Conservation (phyloP, 768 basidiomycete species). For the Boletus subparvulus region DNA sequence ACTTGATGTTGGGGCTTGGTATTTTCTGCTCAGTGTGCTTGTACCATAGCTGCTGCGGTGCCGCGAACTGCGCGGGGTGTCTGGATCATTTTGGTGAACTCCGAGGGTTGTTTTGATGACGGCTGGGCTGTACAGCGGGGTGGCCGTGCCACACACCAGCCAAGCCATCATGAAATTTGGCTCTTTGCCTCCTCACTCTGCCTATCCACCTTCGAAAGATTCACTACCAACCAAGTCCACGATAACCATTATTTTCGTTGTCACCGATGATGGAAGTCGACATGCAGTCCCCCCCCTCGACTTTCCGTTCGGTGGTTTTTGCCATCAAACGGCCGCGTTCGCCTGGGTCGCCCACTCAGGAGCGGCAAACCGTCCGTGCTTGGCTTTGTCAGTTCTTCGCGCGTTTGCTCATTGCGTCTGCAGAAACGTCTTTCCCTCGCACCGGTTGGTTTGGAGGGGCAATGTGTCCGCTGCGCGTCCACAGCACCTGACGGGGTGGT, state of each 20-base stretch:
- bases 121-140: background rate
- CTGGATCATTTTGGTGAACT: background rate
- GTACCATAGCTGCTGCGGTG: background rate
- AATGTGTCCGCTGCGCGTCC: constrained; percentile 32
- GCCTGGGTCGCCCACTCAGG: constrained; percentile 47
- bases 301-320: constrained; percentile 40
- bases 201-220: background rate
- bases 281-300: constrained; percentile 43
- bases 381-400: background rate
- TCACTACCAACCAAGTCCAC: background rate
- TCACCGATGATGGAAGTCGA: constrained; percentile 53
- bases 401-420: background rate
- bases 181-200: background rate
- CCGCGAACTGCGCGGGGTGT: background rate
- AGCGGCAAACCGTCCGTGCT: constrained; percentile 52
- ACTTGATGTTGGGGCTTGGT: background rate
- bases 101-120: background rate
- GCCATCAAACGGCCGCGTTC: constrained; percentile 59
- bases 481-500: constrained; percentile 16
- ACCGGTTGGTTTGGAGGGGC: constrained; percentile 26
- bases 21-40: background rate
- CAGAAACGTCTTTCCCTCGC: constrained; percentile 62
- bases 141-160: constrained; percentile 9
- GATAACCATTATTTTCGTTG: background rate
- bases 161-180: background rate